Percentiles rank a stretch among this genome's conserved stretches.
Conservation (phyloP, 768 basidiomycete genomes). For the Lactarius sp. region DNA sequence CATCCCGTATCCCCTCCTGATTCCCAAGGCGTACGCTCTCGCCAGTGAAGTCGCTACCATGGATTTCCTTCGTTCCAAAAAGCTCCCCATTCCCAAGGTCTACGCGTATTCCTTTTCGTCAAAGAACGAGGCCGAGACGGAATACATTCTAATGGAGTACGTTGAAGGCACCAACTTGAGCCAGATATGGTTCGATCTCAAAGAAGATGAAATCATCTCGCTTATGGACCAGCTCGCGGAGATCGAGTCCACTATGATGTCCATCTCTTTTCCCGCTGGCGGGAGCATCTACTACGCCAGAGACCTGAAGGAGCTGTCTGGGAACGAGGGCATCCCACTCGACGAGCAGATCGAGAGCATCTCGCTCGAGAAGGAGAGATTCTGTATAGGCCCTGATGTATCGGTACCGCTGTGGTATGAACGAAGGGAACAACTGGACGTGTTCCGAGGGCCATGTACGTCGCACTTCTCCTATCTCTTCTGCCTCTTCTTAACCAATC, state of each 20-base stretch:
- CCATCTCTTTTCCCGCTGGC: conserved; percentile 44
- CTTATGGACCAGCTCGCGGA: conserved; percentile 32
- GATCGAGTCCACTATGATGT: conserved; percentile 47
- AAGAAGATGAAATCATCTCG: background rate
- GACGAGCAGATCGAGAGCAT: too few relatives aligned
- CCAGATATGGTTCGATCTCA: background rate
- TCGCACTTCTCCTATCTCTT: too few relatives aligned
- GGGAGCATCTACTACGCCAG: conserved; percentile 32
- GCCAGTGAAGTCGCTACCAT: conserved; percentile 35
- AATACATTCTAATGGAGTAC: conserved; percentile 3
- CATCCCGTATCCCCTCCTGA: conserved; percentile 2
- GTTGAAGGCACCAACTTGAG: background rate
- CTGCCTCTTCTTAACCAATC: too few relatives aligned
- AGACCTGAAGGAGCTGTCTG: too few relatives aligned
- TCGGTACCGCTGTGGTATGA: too few relatives aligned
- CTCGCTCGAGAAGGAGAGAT: too few relatives aligned
- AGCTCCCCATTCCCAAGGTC: conserved; percentile 31
- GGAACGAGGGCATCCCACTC: too few relatives aligned
- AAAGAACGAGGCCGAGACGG: background rate
- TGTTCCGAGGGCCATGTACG: too few relatives aligned
- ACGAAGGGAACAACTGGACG: too few relatives aligned
- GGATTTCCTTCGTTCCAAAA: conserved; percentile 28
- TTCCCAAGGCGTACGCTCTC: conserved; percentile 30
- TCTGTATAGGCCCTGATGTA: too few relatives aligned
- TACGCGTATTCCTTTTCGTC: background rate